Percentiles rank a stretch among this genome's conserved stretches.
Evolutionary conservation across 208 protist genomes (phyloP).

Genomic region (Trypanosoma melophagium): DNA sequence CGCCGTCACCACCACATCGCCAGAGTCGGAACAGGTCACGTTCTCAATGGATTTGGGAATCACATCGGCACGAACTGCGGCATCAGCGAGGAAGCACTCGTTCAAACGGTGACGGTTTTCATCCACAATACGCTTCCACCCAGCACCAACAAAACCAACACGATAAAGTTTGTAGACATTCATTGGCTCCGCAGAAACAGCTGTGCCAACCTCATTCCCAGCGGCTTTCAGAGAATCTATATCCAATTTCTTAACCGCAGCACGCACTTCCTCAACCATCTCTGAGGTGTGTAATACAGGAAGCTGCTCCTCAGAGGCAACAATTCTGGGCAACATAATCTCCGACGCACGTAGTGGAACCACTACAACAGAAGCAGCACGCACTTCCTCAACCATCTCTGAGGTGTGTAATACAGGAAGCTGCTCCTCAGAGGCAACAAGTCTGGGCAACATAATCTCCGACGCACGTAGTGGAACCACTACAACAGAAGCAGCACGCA

Average conservation of each 20-base stretch:
- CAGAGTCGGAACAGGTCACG: slow-evolving; percentile 48
- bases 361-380: background rate
- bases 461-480: background rate
- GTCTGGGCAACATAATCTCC: background rate
- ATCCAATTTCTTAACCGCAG: background rate
- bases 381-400: background rate
- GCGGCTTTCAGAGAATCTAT: background rate
- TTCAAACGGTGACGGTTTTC: slow-evolving; percentile 32
- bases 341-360: background rate
- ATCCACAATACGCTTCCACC: slow-evolving; percentile 47
- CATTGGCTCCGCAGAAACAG: background rate
- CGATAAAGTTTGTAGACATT: slow-evolving; percentile 37
- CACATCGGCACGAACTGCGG: slow-evolving; percentile 31
- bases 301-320: background rate
- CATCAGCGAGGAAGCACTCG: slow-evolving; percentile 46
- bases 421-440: background rate
- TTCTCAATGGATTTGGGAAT: slow-evolving; percentile 39
- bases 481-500: background rate
- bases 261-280: background rate
- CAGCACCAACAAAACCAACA: slow-evolving; percentile 65
- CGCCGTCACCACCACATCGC: slow-evolving; percentile 64
- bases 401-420: background rate
- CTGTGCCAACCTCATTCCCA: background rate
- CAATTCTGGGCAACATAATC: background rate
- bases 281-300: background rate